Percentiles rank a stretch among this genome's conserved stretches.
Evolutionary conservation across 2,329 filamentous ascomycete genomes (phyloP).

Genomic region (Lojkania enalia): DNA sequence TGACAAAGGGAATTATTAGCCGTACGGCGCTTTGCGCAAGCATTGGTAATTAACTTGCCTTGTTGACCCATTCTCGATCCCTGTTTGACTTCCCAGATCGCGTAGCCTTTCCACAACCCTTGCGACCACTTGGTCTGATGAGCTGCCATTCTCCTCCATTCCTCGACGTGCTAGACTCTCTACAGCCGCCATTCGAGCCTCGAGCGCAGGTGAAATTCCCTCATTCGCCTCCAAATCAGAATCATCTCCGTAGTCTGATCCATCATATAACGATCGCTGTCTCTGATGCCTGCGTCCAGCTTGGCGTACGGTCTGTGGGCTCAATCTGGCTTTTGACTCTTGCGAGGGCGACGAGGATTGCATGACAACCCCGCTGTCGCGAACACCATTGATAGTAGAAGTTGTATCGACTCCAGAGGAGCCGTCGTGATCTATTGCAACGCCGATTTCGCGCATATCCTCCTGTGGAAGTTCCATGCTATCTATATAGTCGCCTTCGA

Average conservation of each 20-base stretch:
- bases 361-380: conserved; percentile 53
- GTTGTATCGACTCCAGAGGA: conserved; percentile 24
- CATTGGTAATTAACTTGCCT: conserved; percentile 54
- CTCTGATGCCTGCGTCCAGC: conserved; percentile 44
- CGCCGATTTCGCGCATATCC: conserved; percentile 29
- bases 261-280: conserved; percentile 63
- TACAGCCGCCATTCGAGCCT: conserved; percentile 71
- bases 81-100: conserved; percentile 73
- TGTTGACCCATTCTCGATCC: conserved; percentile 71
- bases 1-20: not conserved
- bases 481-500: conserved; percentile 46
- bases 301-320: conserved; percentile 40
- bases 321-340: conserved; percentile 40
- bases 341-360: conserved; percentile 44
- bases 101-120: conserved; percentile 70
- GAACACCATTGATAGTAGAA: conserved; percentile 37
- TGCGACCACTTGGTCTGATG: conserved; percentile 67
- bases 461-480: conserved; percentile 34
- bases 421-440: conserved; percentile 41
- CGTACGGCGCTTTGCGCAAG: not conserved
- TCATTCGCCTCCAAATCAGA: conserved; percentile 67
- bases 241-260: conserved; percentile 74
- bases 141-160: conserved; percentile 67
- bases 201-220: conserved; percentile 68
- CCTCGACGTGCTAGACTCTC: conserved; percentile 67